phyloP scores from a whole-genome alignment of 1,284 basidiomycete species.

The Papiliotrema laurentii region DNA sequence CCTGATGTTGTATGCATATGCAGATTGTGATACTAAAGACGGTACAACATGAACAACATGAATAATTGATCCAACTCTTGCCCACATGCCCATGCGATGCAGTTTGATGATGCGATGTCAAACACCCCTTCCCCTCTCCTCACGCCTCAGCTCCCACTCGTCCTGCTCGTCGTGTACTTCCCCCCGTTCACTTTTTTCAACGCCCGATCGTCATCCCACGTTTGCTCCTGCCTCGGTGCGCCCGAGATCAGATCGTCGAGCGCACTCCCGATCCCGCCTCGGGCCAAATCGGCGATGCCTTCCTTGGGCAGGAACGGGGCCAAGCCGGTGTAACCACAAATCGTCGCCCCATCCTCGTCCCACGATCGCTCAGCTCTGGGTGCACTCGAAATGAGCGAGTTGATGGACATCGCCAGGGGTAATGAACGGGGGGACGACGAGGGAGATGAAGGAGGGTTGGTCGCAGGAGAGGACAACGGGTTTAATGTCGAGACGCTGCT shows the following conservation, averaged over 20 bases:
- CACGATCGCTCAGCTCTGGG: slow-evolving; percentile 4
- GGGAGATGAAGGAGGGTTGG: neutral
- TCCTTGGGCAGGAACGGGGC: neutral
- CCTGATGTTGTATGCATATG: neutral
- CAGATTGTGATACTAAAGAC: neutral
- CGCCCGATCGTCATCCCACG: slow-evolving; percentile 1
- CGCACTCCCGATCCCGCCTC: slow-evolving; percentile 5
- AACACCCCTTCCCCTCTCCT: neutral
- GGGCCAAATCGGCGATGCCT: slow-evolving; percentile 1
- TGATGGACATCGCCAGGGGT: neutral
- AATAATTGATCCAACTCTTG: no score
- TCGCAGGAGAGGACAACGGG: neutral
- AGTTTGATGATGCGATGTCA: neutral
- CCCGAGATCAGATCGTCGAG: slow-evolving; percentile 5
- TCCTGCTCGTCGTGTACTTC: slow-evolving; percentile 5
- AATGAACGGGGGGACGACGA: neutral
- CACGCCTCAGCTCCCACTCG: slow-evolving; percentile 5
- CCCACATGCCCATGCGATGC: neutral
- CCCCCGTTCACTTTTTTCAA: neutral
- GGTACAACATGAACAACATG: neutral
- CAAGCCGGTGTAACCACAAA: neutral
- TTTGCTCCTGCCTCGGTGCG: slow-evolving; percentile 7
- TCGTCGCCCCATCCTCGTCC: slow-evolving; percentile 3
- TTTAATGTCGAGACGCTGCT: no score
- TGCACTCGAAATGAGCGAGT: slow-evolving; percentile 8